Base-by-base conservation (phyloP, 257 asterid genomes). In the Capsicum chinense region DNA sequence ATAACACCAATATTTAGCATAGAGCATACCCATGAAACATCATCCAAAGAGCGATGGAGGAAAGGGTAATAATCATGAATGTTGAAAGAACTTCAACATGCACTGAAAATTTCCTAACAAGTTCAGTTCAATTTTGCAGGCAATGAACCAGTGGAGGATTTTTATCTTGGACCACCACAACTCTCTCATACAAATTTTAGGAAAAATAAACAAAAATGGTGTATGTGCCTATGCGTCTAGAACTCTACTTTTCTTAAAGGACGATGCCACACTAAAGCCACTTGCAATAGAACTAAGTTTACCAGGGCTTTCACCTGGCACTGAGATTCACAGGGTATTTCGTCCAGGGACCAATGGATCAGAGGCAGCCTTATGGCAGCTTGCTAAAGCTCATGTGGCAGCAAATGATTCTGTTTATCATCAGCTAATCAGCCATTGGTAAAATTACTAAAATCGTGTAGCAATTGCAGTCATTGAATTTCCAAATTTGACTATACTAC, bases 381-480 rank as follows among this genome's bases (percentile, higher is more conserved):
- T 91, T 59, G 93, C 93, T 79, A 91, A 91, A 88, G 87, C 91
- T 88, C 92, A 91, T 73, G 93, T 89, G 26, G 89, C 88, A 84
- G 93, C 85, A 14, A 86, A 83, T 42, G 93, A 91, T 81, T 86
- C 92, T 3, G 88, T 87, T 83, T 83, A 86, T 85, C 91, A 91
- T 87, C 93, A 88, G 58, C 79, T 89, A 64, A 78, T 84, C 79
- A 91, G 83, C 87, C 92, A 91, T 58, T 91, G 93, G 93, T 91
- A 79, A 88, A 19, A 62, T 81, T 62, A 81, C 44, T 64, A 81
- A 59, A 39, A 80, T n/a, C 60, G 0, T 47, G 60, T 7, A 26
- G 86, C 33, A 8, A 16, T 14, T 60, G 66, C 83, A 42, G 35
- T 59, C 39, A 44, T 42, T 82, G 15, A 6, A 15, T 54, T 26